Evolutionary conservation across 345 rosid species (phyloP).

Genomic region (Syzygium aromaticum): DNA sequence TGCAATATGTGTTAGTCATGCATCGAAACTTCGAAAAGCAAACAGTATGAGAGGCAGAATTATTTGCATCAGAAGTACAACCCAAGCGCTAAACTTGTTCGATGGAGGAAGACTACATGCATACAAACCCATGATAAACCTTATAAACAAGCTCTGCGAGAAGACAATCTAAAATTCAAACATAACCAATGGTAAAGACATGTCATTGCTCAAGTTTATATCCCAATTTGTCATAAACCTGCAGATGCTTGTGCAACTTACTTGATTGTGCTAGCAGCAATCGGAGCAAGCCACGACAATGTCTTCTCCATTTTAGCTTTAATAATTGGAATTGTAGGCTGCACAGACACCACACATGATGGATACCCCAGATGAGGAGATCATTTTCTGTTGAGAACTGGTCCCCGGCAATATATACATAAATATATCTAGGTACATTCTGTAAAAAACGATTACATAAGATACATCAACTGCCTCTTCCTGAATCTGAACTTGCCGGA

Average conservation of each 20-base stretch:
- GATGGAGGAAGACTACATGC: background rate
- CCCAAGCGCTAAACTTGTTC: background rate
- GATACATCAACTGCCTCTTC: constrained; percentile 48
- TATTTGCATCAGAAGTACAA: background rate
- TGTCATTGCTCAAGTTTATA: background rate
- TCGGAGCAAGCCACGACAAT: constrained; percentile 88
- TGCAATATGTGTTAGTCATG: background rate
- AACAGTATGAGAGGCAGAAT: background rate
- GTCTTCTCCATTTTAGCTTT: constrained; percentile 93
- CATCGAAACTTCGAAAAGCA: background rate
- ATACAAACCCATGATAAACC: background rate
- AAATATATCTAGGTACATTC: background rate
- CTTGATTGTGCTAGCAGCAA: constrained; percentile 89
- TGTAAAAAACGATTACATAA: background rate
- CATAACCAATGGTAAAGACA: background rate
- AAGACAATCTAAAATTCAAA: background rate
- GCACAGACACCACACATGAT: constrained; percentile 5
- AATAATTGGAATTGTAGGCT: constrained; percentile 72
- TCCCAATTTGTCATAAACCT: background rate
- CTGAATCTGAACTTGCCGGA: constrained; percentile 53
- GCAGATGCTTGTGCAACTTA: constrained; percentile 10
- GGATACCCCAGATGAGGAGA: background rate
- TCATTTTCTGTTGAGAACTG: background rate
- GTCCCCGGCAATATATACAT: background rate
- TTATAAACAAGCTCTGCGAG: background rate